phyloP scores from a whole-genome alignment of 805 yeast species.

The Hyphopichia homilentoma region DNA sequence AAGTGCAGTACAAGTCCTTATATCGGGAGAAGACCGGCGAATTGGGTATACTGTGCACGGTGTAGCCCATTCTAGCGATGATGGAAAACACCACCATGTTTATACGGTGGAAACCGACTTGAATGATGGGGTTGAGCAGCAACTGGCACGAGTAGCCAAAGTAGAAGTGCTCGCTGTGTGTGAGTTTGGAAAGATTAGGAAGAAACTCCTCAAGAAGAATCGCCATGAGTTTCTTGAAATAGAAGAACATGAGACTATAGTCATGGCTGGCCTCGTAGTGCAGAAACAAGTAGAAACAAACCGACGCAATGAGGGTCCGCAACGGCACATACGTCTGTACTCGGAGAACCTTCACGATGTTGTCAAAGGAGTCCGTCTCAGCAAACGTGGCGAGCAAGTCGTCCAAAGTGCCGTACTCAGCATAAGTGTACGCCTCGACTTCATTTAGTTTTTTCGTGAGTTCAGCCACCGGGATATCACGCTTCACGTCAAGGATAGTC shows the following conservation, averaged over 20 bases:
- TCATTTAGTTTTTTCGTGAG: constrained; percentile 8
- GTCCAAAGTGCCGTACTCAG: constrained; percentile 1
- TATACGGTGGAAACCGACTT: constrained; percentile 8
- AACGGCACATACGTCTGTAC: constrained; percentile 7
- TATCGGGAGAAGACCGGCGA: background rate
- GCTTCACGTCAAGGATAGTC: constrained; percentile 5
- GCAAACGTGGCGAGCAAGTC: constrained; percentile 4
- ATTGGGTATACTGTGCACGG: background rate
- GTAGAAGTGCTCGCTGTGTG: constrained; percentile 6
- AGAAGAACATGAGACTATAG: constrained; percentile 8
- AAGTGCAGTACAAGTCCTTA: background rate
- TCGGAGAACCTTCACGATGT: constrained; percentile 1
- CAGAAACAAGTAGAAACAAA: constrained; percentile 12
- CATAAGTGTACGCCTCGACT: constrained; percentile 5
- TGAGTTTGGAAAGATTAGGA: constrained; percentile 8
- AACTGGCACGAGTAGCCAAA: constrained; percentile 9
- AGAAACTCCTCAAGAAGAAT: constrained; percentile 9
- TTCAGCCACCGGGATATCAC: constrained; percentile 2
- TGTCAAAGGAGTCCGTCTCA: background rate
- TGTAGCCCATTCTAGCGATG: constrained; percentile 6
- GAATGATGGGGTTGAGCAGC: constrained; percentile 7
- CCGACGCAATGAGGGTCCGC: constrained; percentile 7
- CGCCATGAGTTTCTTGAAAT: constrained; percentile 11
- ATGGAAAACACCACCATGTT: constrained; percentile 7
- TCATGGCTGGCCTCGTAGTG: constrained; percentile 9